Conservation (phyloP, 352 stramenopile species). For the Globisporangium acanthophoron region DNA sequence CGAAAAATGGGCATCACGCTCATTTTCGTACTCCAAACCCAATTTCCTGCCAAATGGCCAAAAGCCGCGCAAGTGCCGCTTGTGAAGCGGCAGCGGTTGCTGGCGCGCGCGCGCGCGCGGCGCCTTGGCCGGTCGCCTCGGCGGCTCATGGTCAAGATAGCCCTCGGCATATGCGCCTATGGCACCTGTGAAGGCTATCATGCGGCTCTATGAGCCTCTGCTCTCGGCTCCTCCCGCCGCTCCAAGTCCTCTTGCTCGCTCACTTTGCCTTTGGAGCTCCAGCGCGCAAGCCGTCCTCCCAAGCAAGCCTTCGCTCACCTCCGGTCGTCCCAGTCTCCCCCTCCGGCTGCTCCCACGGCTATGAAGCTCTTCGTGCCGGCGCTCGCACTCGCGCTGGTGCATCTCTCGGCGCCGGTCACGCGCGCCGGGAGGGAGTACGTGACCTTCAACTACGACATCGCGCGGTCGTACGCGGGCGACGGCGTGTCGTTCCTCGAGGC, state of each 20-base stretch:
- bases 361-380: not conserved
- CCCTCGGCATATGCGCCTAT: too few species aligned
- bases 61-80: not conserved
- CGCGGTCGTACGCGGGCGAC: constrained; percentile 5
- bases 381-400: not conserved
- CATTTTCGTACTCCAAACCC: too few species aligned
- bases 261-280: constrained; percentile 1
- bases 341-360: not conserved
- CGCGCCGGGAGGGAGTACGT: constrained; percentile 1
- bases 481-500: constrained; percentile 9
- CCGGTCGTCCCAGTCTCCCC: not conserved
- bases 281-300: not conserved
- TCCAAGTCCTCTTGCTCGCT: not conserved
- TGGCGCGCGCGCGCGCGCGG: not conserved
- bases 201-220: too few species aligned
- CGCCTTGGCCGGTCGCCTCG: not conserved
- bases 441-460: constrained; percentile 12
- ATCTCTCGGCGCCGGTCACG: not conserved
- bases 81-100: constrained; percentile 2
- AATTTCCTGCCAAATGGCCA: too few species aligned
- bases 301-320: not conserved
- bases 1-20: too few species aligned
- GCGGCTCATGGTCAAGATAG: not conserved
- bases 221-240: not conserved
- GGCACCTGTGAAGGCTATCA: too few species aligned